Evolutionary conservation across 164 flowering plant genomes (phyloP).

Genomic region (Houttuynia cordata): DNA sequence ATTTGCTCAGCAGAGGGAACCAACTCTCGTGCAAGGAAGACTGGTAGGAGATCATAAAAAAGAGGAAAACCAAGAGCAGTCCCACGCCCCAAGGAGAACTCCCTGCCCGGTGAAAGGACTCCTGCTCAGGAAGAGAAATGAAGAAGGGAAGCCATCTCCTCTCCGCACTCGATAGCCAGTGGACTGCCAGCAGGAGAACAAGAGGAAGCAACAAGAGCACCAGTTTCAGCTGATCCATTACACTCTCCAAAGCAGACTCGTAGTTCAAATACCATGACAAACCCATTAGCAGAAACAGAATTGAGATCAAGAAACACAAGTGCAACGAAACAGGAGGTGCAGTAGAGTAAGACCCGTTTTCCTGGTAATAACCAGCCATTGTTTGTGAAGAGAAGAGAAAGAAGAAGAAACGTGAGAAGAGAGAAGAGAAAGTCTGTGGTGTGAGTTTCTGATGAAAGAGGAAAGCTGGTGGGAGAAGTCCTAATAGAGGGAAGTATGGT

Average conservation of each 20-base stretch:
- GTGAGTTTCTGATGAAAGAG: no score
- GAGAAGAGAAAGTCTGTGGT: neutral
- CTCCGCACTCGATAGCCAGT: slow-evolving; percentile 40
- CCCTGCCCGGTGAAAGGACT: slow-evolving; percentile 68
- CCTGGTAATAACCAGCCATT: no score
- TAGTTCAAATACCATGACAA: slow-evolving; percentile 61
- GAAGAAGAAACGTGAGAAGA: no score
- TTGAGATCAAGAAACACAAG: slow-evolving; percentile 42
- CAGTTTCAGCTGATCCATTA: slow-evolving; percentile 48
- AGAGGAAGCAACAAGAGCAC: slow-evolving; percentile 49
- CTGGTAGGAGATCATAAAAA: slow-evolving; percentile 79
- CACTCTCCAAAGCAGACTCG: slow-evolving; percentile 36
- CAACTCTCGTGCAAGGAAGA: slow-evolving; percentile 67
- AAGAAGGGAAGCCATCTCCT: slow-evolving; percentile 22
- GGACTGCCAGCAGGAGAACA: slow-evolving; percentile 44
- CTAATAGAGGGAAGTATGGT: neutral
- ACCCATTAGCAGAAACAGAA: slow-evolving; percentile 32
- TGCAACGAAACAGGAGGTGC: slow-evolving; percentile 36
- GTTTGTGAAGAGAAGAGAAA: no score
- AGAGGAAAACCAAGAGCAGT: slow-evolving; percentile 44
- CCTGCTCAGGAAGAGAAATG: slow-evolving; percentile 45
- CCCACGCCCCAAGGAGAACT: slow-evolving; percentile 93
- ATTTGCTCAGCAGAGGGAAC: slow-evolving; percentile 53
- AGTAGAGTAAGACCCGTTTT: slow-evolving; percentile 3
- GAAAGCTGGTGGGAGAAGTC: neutral